Evolutionary conservation across 1,284 basidiomycete species (phyloP), one percentile per base, ranked within the genome.

Genomic region (Leccinum fuscescens): DNA sequence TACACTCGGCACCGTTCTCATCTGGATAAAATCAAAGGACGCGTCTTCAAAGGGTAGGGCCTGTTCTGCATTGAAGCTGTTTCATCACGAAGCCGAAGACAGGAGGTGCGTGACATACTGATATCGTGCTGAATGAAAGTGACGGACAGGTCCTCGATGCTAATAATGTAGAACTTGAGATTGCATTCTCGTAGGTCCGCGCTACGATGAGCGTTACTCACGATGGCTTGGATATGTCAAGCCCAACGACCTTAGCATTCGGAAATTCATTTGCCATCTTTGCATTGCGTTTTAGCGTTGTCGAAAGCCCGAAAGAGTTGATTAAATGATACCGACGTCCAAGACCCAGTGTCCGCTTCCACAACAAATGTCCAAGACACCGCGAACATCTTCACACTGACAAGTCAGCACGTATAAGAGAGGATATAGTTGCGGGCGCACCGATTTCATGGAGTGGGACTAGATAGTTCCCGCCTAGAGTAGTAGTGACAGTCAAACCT

Each of bases 181-280:
- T 48, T 48, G 17, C 22, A 22, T 12, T 17, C 44, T 46, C 12
- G 42, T 15, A 7, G 2, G 24, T 8, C 9, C 22, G 71, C 24
- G 24, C 24, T 15, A 8, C 14, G 54, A 35, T 15, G 9, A n/a
- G 33, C 7, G 12, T 5, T 15, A 8, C 59, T 49, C 33, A 58
- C 59, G 42, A 46, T 11, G 59, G 59, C 7, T 54, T 60, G 24
- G 59, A 60, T 46, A 60, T 60, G 35, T 60, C 59, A 37, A 60
- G n/a, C 15, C 59, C 59, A 6, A 60, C 20, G n/a, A 60, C 20
- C 42, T 27, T 42, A 12, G 59, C 57, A 29, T 54, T 39, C n/a
- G 59, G 59, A 24, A 60, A 60, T n/a, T 60, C 57, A 1, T 53
- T 49, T 5, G 56, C 59, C 59, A 60, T 60, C 59, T 60, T 37